Percentiles rank a stretch among this genome's conserved stretches.
Conservation (phyloP, 2,329 filamentous ascomycete genomes). For the Aureobasidium sp. region DNA sequence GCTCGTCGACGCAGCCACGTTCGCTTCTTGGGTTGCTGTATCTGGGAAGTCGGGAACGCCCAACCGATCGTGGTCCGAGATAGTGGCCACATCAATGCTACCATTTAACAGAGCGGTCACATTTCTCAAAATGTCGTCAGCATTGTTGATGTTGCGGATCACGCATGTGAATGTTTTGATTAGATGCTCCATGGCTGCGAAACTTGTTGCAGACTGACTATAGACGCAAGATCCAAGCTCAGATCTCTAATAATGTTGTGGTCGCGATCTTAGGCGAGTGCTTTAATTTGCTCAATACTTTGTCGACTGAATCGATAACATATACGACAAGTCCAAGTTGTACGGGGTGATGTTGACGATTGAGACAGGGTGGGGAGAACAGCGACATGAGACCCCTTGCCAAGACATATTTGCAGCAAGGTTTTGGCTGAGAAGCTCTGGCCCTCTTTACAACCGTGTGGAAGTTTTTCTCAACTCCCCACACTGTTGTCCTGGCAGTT, state of each 20-base stretch:
- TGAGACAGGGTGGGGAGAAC: not conserved
- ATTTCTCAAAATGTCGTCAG: not conserved
- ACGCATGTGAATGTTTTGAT: not conserved
- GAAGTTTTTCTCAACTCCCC: not conserved
- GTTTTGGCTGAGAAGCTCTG: constrained; percentile 11
- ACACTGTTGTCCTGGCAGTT: not conserved
- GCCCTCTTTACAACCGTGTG: not conserved
- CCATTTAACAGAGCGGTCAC: not conserved
- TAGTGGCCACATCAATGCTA: not conserved
- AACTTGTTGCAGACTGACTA: not conserved
- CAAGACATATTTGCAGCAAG: not conserved
- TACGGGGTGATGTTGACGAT: not conserved
- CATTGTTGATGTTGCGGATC: not conserved
- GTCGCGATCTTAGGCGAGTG: too few species aligned
- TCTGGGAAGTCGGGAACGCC: not conserved
- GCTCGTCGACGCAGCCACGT: not conserved
- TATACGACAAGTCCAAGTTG: not conserved
- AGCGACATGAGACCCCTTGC: not conserved
- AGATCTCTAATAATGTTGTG: too few species aligned
- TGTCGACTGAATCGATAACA: too few species aligned
- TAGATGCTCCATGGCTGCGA: not conserved
- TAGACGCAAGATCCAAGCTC: not conserved
- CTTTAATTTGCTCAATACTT: too few species aligned
- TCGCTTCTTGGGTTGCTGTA: not conserved
- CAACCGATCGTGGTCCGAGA: not conserved